Conservation (phyloP, 345 rosid genomes). For the Arabis hirsuta region DNA sequence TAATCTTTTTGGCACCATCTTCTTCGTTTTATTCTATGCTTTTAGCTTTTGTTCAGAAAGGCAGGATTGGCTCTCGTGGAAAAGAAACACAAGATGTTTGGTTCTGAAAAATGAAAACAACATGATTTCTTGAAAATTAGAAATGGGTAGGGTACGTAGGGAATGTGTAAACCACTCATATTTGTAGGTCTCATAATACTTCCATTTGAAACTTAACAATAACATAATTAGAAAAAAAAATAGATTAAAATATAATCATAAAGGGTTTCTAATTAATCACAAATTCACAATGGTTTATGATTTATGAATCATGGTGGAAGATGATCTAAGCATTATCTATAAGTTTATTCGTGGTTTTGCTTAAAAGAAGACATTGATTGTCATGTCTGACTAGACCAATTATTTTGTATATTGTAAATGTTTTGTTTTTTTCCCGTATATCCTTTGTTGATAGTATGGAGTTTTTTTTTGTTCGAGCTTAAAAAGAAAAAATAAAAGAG, state of each 20-base stretch:
- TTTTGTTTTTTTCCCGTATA: conserved; percentile 1
- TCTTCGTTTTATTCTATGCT: conserved; percentile 12
- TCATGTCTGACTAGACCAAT: conserved; percentile 28
- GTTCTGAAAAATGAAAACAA: not conserved
- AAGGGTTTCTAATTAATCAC: conserved; percentile 28
- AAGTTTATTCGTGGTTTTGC: conserved; percentile 29
- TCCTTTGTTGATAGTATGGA: not conserved
- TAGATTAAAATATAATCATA: not conserved
- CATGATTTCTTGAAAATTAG: conserved; percentile 25
- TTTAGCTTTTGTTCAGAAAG: conserved; percentile 12
- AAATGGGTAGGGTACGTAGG: conserved; percentile 3
- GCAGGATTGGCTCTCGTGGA: not conserved
- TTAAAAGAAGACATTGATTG: conserved; percentile 21
- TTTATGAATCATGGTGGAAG: conserved; percentile 41
- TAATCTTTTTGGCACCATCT: not conserved
- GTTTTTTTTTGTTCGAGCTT: no score
- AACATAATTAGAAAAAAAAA: not conserved
- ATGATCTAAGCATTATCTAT: conserved; percentile 42
- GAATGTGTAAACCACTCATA: conserved; percentile 34
- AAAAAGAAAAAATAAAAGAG: not conserved
- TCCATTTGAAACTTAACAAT: conserved; percentile 15
- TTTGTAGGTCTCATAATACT: conserved; percentile 27
- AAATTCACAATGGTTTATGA: not conserved
- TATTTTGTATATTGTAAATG: conserved; percentile 15
- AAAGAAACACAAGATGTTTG: conserved; percentile 22